These are phyloP conservation scores for Floccularia luteovirens DNA, from an alignment of 768 basidiomycete genomes.

Conservation along the genomic window DNA sequence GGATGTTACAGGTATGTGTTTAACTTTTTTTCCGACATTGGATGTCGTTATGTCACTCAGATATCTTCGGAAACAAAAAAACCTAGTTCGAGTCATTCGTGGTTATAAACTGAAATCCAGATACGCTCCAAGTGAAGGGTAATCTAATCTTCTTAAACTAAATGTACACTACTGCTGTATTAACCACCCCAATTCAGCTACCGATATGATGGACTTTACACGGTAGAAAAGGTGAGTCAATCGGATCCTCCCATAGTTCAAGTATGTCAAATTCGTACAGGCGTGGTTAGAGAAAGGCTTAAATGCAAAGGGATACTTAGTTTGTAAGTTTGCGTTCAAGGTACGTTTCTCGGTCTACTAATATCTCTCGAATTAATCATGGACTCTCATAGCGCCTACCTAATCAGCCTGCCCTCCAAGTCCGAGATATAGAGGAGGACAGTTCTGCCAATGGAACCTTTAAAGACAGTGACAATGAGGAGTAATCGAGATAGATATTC, in stretches of 20 bases:
- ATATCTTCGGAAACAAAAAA: conserved; percentile 71
- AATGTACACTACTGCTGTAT: not conserved
- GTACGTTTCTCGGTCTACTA: conserved; percentile 26
- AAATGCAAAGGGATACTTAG: conserved; percentile 60
- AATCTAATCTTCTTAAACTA: conserved; percentile 9
- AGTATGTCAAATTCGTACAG: conserved; percentile 20
- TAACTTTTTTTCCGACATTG: not conserved
- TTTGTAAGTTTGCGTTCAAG: conserved; percentile 84
- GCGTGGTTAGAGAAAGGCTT: conserved; percentile 73
- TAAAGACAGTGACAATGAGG: conserved; percentile 10
- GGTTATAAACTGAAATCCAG: conserved; percentile 70
- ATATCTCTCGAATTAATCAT: not conserved
- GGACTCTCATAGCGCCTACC: conserved; percentile 18
- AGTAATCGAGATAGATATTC: too few relatives aligned
- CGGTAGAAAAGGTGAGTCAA: conserved; percentile 54
- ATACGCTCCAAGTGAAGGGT: conserved; percentile 81
- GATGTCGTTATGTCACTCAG: conserved; percentile 25
- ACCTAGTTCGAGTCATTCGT: conserved; percentile 81
- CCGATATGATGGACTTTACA: conserved; percentile 87
- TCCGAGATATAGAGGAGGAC: conserved; percentile 16
- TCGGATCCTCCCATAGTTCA: not conserved
- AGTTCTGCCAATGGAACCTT: conserved; percentile 7
- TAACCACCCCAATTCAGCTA: conserved; percentile 40
- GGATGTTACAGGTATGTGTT: conserved; percentile 48
- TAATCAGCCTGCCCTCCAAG: conserved; percentile 44